Conservation (phyloP, 2,329 filamentous ascomycete genomes). For the Fusarium buharicum region DNA sequence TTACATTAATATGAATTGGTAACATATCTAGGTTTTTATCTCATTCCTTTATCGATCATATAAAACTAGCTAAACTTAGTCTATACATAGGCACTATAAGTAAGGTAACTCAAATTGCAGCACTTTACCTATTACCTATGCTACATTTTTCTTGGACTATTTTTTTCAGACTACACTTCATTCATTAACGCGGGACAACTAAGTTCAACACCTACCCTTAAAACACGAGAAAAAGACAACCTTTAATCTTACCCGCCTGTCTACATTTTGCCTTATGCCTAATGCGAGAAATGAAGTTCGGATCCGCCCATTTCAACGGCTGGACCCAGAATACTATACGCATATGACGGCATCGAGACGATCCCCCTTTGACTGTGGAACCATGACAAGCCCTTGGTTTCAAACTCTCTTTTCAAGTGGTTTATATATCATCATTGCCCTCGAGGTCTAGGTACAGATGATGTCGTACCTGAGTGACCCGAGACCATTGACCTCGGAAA, state of each 20-base stretch:
- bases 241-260: slow-evolving; percentile 15
- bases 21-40: too few relatives aligned
- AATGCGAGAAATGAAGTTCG: slow-evolving; percentile 34
- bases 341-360: slow-evolving; percentile 38
- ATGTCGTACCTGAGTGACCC: slow-evolving; percentile 4
- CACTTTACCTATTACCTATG: too few relatives aligned
- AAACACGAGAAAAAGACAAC: slow-evolving; percentile 28
- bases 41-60: too few relatives aligned
- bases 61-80: too few relatives aligned
- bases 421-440: slow-evolving; percentile 13
- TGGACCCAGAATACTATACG: slow-evolving; percentile 19
- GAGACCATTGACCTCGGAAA: background rate
- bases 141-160: too few relatives aligned
- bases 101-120: too few relatives aligned
- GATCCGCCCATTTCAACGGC: slow-evolving; percentile 23
- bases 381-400: background rate
- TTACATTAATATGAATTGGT: too few relatives aligned
- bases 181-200: slow-evolving; percentile 3
- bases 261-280: background rate
- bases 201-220: slow-evolving; percentile 22
- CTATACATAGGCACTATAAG: too few relatives aligned
- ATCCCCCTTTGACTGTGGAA: slow-evolving; percentile 38
- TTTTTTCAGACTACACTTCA: too few relatives aligned
- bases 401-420: slow-evolving; percentile 8
- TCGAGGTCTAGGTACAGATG: background rate